phyloP scores from a whole-genome alignment of 306 rosid species.

The Pachyrhizus erosus region DNA sequence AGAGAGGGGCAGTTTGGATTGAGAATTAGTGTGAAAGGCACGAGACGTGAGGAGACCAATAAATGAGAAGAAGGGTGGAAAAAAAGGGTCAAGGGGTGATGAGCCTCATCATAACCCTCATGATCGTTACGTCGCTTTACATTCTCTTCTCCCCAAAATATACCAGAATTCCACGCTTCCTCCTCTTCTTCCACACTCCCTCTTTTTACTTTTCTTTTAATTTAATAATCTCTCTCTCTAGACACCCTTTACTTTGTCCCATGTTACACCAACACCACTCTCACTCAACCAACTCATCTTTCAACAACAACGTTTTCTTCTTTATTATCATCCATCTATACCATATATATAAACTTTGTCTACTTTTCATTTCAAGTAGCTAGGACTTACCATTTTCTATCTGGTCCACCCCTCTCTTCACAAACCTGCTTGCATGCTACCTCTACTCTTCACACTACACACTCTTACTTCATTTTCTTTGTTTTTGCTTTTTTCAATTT shows the following conservation, averaged over 20 bases:
- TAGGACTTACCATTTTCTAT: slow-evolving; percentile 37
- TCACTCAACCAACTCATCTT: slow-evolving; percentile 36
- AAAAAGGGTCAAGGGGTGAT: slow-evolving; percentile 49
- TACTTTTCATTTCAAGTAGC: slow-evolving; percentile 34
- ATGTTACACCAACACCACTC: slow-evolving; percentile 51
- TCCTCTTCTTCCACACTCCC: neutral
- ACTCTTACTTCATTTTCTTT: slow-evolving; percentile 17
- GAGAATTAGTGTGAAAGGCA: slow-evolving; percentile 89
- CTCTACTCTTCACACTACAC: slow-evolving; percentile 28
- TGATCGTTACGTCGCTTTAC: slow-evolving; percentile 96
- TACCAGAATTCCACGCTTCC: slow-evolving; percentile 86
- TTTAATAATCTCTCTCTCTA: neutral
- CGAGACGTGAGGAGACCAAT: slow-evolving; percentile 53
- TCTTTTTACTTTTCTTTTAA: neutral
- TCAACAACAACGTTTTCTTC: slow-evolving; percentile 33
- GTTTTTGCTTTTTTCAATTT: slow-evolving; percentile 35
- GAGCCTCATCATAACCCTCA: slow-evolving; percentile 90
- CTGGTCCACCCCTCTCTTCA: slow-evolving; percentile 27
- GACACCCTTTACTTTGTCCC: slow-evolving; percentile 47
- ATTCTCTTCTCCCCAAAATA: slow-evolving; percentile 79
- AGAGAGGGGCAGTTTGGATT: slow-evolving; percentile 87
- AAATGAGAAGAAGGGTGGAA: neutral
- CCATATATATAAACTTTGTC: slow-evolving; percentile 49
- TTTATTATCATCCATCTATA: slow-evolving; percentile 45
- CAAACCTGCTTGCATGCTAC: slow-evolving; percentile 42